These are phyloP conservation scores for Solanum neorickii DNA, from an alignment of 257 asterid species.

Conservation along the genomic window DNA sequence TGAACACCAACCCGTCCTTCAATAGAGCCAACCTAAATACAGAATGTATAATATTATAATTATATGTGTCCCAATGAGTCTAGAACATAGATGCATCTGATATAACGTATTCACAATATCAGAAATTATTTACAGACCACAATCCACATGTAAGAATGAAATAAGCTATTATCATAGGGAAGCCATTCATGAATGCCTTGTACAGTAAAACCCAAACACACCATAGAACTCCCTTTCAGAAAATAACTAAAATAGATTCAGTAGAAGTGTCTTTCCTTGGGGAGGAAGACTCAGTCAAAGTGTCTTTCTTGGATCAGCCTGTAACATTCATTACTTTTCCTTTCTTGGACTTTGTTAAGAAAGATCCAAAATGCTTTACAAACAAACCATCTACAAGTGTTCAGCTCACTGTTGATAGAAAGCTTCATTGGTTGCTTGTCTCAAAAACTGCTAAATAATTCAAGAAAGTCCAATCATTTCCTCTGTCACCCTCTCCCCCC, in stretches of 20 bases:
- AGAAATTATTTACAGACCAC: neutral
- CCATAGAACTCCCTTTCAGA: neutral
- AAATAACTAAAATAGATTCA: neutral
- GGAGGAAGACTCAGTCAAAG: neutral
- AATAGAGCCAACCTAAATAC: conserved; percentile 83
- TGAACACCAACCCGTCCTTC: conserved; percentile 99
- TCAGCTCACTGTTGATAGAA: neutral
- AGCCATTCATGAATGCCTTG: neutral
- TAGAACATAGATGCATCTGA: neutral
- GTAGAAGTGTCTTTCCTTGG: neutral
- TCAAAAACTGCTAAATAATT: neutral
- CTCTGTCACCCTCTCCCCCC: neutral
- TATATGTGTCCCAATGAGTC: neutral
- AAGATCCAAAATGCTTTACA: neutral
- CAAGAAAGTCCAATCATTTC: neutral
- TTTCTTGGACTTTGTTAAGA: neutral
- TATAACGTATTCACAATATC: neutral
- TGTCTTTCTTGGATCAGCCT: neutral
- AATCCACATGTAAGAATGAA: neutral
- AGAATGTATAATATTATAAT: neutral
- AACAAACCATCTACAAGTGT: neutral
- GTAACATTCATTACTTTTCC: neutral
- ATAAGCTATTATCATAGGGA: neutral
- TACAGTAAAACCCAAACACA: neutral
- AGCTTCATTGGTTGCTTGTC: neutral